phyloP scores from a whole-genome alignment of 768 basidiomycete species.

The Lentinula edodes region DNA sequence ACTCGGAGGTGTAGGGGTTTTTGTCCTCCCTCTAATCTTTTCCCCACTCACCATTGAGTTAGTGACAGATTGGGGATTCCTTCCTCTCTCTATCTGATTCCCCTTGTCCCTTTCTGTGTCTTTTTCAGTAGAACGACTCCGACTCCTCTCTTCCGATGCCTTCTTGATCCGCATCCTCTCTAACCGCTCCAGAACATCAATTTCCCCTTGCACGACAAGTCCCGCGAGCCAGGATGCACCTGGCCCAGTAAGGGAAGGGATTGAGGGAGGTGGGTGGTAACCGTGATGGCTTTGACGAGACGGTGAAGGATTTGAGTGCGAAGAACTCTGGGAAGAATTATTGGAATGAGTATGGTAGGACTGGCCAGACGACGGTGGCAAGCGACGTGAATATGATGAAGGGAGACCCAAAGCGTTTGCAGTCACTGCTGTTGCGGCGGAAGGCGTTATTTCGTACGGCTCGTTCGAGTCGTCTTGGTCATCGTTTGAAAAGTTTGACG shows the following conservation, averaged over 20 bases:
- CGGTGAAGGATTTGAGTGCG: not conserved
- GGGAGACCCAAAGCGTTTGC: not conserved
- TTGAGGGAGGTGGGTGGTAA: not conserved
- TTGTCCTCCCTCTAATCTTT: not conserved
- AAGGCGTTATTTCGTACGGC: not conserved
- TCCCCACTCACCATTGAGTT: not conserved
- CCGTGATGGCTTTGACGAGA: not conserved
- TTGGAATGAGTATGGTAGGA: not conserved
- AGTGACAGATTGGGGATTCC: not conserved
- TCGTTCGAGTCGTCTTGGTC: not conserved
- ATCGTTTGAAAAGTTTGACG: not conserved
- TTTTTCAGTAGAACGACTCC: constrained; percentile 49
- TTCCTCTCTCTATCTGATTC: not conserved
- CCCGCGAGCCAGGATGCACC: constrained; percentile 65
- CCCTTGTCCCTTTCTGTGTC: not conserved
- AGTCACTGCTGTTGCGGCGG: not conserved
- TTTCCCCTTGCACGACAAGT: constrained; percentile 83
- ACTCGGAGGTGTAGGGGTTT: not conserved
- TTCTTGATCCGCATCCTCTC: constrained; percentile 56
- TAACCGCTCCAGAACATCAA: constrained; percentile 54
- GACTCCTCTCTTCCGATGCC: constrained; percentile 39
- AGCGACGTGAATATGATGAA: not conserved
- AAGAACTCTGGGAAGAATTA: not conserved
- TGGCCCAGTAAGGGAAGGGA: not conserved
- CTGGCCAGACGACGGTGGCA: not conserved